Evolutionary conservation across 2,329 filamentous ascomycete genomes (phyloP), one percentile per base, ranked within the genome.

Genomic region (Pseudocercospora macadamiae): DNA sequence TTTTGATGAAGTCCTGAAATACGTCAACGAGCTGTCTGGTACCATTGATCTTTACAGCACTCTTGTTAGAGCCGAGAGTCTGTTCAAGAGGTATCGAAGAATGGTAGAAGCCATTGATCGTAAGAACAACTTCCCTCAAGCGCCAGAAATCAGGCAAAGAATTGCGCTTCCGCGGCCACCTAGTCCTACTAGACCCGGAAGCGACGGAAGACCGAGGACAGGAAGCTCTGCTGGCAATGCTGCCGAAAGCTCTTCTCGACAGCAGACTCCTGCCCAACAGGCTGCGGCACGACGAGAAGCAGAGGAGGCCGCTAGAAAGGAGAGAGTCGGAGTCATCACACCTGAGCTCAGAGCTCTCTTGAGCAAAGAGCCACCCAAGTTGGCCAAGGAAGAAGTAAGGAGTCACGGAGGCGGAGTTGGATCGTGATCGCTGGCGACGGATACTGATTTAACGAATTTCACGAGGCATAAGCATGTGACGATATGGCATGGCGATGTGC

Each of bases 1-100:
- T 68, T 99, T 99, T 76, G 95, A 99, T 65, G 96, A 99, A 75
- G 91, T 99, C 28, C 79, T 99, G 25, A 99, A 99, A 80, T 99
- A 97, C 71, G 91, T 99, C 69, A 99, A 99, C 71, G 95, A 99
- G 73, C 84, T 99, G 1, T 96, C 91, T 4, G 89, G 89, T 64
- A 96, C 89, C 1, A 97, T 99, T 71, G 95, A 99, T 66, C 84
- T 99, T 0, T 84, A 92, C 53, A 89, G 89, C 0, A 96, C 91
- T 0, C 84, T 97, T 16, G 86, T 96, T 60, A 86, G 93, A 28
- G 95, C 95, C 9, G 95, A 99, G 75, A 84, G 87, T 0, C 84
- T 99, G 2, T 99, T 96, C 80, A 86, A 86, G 63, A 87, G 90
- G 51, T 99, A 96, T 76, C 88, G 96, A 70, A 85, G 92, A 44